Base-by-base conservation (phyloP, 2,329 filamentous ascomycete genomes). In the Neoarthrinium moseri region DNA sequence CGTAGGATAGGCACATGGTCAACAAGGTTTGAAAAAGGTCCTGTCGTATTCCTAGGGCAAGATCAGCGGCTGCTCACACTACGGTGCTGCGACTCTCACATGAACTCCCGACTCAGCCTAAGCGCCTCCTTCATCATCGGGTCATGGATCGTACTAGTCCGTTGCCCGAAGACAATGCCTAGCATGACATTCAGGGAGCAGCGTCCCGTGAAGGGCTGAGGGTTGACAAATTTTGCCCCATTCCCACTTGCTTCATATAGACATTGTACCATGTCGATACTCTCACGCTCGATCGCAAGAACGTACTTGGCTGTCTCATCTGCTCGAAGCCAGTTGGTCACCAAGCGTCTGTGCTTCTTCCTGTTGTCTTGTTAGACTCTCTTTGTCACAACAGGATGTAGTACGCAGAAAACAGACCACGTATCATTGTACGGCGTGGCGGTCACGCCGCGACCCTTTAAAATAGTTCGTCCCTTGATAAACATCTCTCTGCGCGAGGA, bases 131-230 rank as follows among this genome's bases (percentile, higher is more conserved):
- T 12, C 8, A 50, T 44, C 2, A 47, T 34, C 10, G 48, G 48
- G 29, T 50, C 40, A 2, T 22, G 2, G 3, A 47, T 20, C 17
- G 45, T 41, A 15, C 6, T 22, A 12, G 48, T 50, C 34, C 48
- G 12, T 38, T 17, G 47, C 34, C 45, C 48, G 12, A 50, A 50
- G 5, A 45, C 26, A 6, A 50, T 50, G 3, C 45, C 43, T 20
- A 50, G 27, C 48, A 50, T 50, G 37, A 47, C 48, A 24, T 50
- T 50, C 5, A 50, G 41, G 3, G 48, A 50, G 32, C 48, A 50
- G 21, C 48, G 45, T 13, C 48, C 48, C 6, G 48, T 45, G 34
- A 37, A 42, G 12, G 48, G 48, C 23, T 50, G 48, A 13, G 48
- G 45, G 13, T 48, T 50, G 13, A 50, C 41, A 18, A 47, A 41